Evolutionary conservation across 78 protist genomes (phyloP).

Genomic region (Dictyostelium brefeldianum): DNA sequence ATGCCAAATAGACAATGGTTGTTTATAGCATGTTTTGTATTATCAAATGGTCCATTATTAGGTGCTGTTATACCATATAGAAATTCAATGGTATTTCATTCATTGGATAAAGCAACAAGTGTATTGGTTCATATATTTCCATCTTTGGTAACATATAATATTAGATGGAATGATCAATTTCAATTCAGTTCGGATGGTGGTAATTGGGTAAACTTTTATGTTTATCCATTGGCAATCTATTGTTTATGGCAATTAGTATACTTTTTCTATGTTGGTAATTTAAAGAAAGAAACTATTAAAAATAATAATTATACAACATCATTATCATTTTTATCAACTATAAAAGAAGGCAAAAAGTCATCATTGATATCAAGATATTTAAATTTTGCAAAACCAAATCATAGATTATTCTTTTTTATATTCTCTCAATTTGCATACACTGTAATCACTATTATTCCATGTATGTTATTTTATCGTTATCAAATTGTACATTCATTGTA

Average conservation of each 20-base stretch:
- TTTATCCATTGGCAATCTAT: slow-evolving; percentile 26
- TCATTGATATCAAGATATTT: slow-evolving; percentile 1
- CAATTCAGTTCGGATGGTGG: not conserved
- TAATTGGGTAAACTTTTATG: slow-evolving; percentile 36
- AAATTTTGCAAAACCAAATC: slow-evolving; percentile 26
- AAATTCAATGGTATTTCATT: slow-evolving; percentile 83
- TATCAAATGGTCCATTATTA: slow-evolving; percentile 71
- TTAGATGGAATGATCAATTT: slow-evolving; percentile 41
- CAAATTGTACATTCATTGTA: slow-evolving; percentile 17
- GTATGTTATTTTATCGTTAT: slow-evolving; percentile 26
- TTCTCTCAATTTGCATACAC: slow-evolving; percentile 69
- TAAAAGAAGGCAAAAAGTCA: not conserved
- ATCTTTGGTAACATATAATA: slow-evolving; percentile 55
- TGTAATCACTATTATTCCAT: slow-evolving; percentile 34
- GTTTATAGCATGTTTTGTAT: slow-evolving; percentile 40
- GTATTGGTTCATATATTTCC: slow-evolving; percentile 79
- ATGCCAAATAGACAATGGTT: not conserved
- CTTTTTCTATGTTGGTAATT: slow-evolving; percentile 14
- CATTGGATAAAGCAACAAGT: slow-evolving; percentile 73
- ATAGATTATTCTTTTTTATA: slow-evolving; percentile 31
- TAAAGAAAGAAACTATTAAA: slow-evolving; percentile 27
- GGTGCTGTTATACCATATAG: slow-evolving; percentile 76
- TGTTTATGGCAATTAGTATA: slow-evolving; percentile 56
- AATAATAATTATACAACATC: slow-evolving; percentile 53
- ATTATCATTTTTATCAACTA: slow-evolving; percentile 26